Conservation (phyloP, 805 yeast genomes). For the Candida xyloterini region DNA sequence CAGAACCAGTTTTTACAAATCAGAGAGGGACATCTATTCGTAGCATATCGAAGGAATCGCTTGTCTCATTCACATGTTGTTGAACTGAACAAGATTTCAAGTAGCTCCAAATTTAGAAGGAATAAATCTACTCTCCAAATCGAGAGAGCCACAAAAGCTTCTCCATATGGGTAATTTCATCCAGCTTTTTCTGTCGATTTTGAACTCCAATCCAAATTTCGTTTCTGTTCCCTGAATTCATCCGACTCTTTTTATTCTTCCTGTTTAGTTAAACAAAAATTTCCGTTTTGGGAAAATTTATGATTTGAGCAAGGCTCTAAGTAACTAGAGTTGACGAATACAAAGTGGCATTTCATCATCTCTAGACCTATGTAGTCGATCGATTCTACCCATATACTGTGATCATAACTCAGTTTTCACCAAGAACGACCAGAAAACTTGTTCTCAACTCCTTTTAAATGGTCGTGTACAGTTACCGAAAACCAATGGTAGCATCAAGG, state of each 20-base stretch:
- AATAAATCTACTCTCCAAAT: neutral
- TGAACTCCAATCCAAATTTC: neutral
- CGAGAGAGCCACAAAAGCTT: neutral
- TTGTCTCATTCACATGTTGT: no score
- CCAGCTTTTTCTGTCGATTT: neutral
- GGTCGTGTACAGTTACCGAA: conserved; percentile 3
- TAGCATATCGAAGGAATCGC: no score
- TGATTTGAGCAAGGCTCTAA: neutral
- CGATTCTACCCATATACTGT: no score
- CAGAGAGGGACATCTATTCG: neutral
- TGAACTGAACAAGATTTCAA: neutral
- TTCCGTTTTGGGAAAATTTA: conserved; percentile 15
- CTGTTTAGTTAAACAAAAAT: conserved; percentile 18
- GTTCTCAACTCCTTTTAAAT: conserved; percentile 1
- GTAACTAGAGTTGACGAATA: no score
- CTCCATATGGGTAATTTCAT: no score
- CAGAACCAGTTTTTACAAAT: neutral
- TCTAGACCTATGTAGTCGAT: no score
- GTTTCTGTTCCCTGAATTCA: neutral
- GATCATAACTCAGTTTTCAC: neutral
- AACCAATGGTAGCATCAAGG: conserved; percentile 5
- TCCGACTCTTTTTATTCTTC: conserved; percentile 5
- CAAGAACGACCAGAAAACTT: neutral
- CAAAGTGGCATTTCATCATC: neutral
- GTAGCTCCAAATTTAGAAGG: no score